Percentiles rank a stretch among this genome's conserved stretches.
Conservation (phyloP, 192 early-diverging fungal genomes). For the Powellomyces hirtus region DNA sequence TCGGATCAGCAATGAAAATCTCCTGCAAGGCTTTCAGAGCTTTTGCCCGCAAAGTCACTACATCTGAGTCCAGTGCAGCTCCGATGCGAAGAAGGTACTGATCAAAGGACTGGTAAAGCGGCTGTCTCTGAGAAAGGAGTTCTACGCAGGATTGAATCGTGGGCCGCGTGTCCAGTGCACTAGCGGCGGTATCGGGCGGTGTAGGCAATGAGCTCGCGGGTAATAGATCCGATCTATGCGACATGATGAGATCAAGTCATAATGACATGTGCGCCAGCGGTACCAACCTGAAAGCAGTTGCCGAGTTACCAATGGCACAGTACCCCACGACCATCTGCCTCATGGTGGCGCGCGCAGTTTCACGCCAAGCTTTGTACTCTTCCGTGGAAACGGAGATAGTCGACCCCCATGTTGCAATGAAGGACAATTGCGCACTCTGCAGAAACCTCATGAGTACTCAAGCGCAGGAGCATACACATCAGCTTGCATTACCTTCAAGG, state of each 20-base stretch:
- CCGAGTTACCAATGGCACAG: background rate
- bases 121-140: background rate
- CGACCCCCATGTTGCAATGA: background rate
- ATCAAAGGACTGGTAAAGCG: constrained; percentile 58
- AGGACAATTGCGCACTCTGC: background rate
- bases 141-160: background rate
- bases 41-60: constrained; percentile 71
- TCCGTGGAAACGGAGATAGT: background rate
- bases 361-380: background rate
- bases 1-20: constrained; percentile 66
- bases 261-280: background rate
- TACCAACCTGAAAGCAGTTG: background rate
- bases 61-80: constrained; percentile 58
- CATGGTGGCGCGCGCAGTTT: background rate
- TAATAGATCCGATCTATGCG: background rate
- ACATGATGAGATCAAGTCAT: background rate
- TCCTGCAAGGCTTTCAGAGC: constrained; percentile 77
- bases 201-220: background rate
- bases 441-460: background rate
- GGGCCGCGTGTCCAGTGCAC: constrained; percentile 9
- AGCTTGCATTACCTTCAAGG: background rate
- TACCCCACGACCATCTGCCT: background rate
- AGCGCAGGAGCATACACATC: background rate
- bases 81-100: constrained; percentile 66
- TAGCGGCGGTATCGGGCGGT: background rate